Conservation (phyloP, 768 basidiomycete genomes). For the Agaricus sinodeliciosus region DNA sequence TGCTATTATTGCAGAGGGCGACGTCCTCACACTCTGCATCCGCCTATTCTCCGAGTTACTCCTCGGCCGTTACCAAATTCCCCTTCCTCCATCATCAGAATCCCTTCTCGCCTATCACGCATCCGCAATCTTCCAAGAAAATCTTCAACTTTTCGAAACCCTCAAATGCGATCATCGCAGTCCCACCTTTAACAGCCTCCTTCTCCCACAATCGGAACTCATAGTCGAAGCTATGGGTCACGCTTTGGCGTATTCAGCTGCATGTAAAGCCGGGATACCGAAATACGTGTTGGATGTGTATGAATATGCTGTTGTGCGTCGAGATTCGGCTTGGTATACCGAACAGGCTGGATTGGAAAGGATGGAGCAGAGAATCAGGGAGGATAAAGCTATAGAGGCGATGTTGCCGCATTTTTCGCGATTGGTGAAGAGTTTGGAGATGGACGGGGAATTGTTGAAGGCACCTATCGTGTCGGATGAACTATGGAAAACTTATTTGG, state of each 20-base stretch:
- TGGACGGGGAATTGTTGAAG: constrained; percentile 37
- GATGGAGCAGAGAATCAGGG: constrained; percentile 38
- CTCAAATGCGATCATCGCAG: constrained; percentile 42
- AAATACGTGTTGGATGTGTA: constrained; percentile 49
- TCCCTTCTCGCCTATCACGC: constrained; percentile 51
- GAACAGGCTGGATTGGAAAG: constrained; percentile 44
- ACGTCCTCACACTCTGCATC: constrained; percentile 44
- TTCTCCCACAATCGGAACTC: constrained; percentile 48
- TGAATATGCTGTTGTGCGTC: constrained; percentile 43
- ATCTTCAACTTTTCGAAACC: constrained; percentile 28
- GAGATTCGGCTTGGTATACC: constrained; percentile 54
- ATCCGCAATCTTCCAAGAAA: constrained; percentile 38
- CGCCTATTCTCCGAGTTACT: constrained; percentile 56
- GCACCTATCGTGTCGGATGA: constrained; percentile 49
- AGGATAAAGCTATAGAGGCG: constrained; percentile 37
- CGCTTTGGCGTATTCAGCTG: constrained; percentile 53
- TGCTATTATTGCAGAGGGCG: constrained; percentile 54
- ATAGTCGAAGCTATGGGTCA: constrained; percentile 60
- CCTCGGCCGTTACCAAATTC: constrained; percentile 43
- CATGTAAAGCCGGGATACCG: constrained; percentile 34
- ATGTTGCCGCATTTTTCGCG: constrained; percentile 36
- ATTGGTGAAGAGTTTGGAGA: constrained; percentile 36
- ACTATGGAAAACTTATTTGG: constrained; percentile 41
- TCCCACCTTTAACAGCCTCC: constrained; percentile 41
- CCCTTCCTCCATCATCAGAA: constrained; percentile 41